Evolutionary conservation across 768 basidiomycete species (phyloP), one percentile per base, ranked within the genome.

Genomic region (Tricholomella constricta): DNA sequence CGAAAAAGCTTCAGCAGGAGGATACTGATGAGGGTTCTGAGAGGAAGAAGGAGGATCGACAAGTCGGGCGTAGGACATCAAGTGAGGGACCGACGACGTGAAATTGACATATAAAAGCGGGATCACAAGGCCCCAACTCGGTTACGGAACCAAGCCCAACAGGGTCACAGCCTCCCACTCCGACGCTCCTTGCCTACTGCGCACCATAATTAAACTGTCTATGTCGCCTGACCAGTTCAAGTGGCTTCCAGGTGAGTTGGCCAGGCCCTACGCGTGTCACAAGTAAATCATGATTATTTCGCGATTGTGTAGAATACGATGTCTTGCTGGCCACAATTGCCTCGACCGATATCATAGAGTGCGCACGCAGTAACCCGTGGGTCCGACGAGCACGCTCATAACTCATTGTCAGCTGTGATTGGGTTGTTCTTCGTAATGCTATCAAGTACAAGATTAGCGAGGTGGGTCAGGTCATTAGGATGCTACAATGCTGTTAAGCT

Each of bases 361-460:
- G 66, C 56, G 81, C 55, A 60, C 26, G 41, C 42, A 43, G 32
- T 55, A 36, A 29, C 41, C 49, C 7, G 31, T 37, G n/a, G 26
- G 46, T 35, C 43, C 53, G 36, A 46, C 51, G 48, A 43, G 38
- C 56, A 56, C 40, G 52, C 41, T 41, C 37, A 58, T 52, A 45
- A 46, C 43, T 54, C 50, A 20, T 37, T 22, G 41, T 43, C 70
- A 88, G 88, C 61, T 72, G 75, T 61, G 86, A 89, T 63, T 94
- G 91, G 92, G 61, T 75, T 17, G 68, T 76, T 35, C 75, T 94
- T 38, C 82, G 88, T 34, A 79, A 86, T 62, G 81, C 83, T 49
- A 82, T 94, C 66, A 91, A 91, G 66, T 66, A 78, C 65, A 90
- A 84, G 67, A 73, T 92, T 10, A 70, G 78, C 62, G 73, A 89